Evolutionary conservation across 2,329 filamentous ascomycete genomes (phyloP).

Genomic region (Penicillium sp.): DNA sequence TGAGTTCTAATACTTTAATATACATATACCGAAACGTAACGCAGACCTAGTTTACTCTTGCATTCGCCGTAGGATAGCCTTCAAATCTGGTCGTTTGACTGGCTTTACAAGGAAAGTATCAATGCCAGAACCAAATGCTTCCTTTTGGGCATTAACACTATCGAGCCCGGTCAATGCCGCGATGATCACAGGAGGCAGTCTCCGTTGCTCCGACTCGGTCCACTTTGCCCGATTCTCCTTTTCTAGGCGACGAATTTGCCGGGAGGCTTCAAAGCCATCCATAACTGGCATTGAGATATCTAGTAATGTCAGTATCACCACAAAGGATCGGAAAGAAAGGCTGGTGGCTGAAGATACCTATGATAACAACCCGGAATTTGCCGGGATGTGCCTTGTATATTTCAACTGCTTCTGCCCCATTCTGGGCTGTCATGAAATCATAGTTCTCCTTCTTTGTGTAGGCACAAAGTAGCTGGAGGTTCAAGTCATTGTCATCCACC

Average conservation of each 20-base stretch:
- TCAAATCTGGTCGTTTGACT: constrained; percentile 8
- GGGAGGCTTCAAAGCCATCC: constrained; percentile 36
- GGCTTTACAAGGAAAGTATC: constrained; percentile 39
- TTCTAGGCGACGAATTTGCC: constrained; percentile 32
- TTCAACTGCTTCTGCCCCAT: constrained; percentile 40
- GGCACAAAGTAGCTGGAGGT: constrained; percentile 36
- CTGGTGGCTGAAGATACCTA: constrained; percentile 10
- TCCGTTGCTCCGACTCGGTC: no score
- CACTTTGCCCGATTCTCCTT: constrained; percentile 7
- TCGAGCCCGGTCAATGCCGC: constrained; percentile 36
- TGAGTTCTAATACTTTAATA: no score
- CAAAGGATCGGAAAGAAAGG: background rate
- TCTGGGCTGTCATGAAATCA: constrained; percentile 32
- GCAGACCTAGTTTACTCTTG: no score
- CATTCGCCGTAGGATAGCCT: background rate
- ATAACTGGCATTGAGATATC: constrained; percentile 42
- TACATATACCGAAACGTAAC: no score
- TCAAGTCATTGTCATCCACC: constrained; percentile 43
- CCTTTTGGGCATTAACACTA: constrained; percentile 30
- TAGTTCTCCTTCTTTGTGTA: constrained; percentile 33
- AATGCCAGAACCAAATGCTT: constrained; percentile 35
- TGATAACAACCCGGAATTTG: constrained; percentile 9
- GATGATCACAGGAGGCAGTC: constrained; percentile 3
- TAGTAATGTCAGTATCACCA: constrained; percentile 9
- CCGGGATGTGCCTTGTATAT: constrained; percentile 10